A percentile compares a stretch with the other conserved stretches of the same genome.
Conservation (phyloP, 768 basidiomycete species). For the Calocybe gangraenosa region DNA sequence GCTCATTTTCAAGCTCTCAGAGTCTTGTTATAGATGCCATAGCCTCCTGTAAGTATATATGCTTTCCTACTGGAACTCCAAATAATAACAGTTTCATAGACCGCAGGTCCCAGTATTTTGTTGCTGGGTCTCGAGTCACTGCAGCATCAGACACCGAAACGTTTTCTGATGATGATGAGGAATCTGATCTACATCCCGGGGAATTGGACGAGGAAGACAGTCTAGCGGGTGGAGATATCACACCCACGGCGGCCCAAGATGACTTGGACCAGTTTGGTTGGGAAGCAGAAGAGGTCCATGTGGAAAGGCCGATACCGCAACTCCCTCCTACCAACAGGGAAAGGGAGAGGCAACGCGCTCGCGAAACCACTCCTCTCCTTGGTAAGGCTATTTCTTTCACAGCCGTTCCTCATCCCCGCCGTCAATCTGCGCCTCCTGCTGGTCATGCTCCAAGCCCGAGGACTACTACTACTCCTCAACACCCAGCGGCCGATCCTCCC, state of each 20-base stretch:
- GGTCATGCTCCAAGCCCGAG: neutral
- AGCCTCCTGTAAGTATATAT: constrained; percentile 46
- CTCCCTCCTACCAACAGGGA: neutral
- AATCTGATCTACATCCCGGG: constrained; percentile 15
- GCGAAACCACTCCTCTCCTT: constrained; percentile 30
- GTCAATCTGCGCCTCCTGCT: neutral
- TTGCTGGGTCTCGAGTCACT: constrained; percentile 56
- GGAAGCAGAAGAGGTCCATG: constrained; percentile 17
- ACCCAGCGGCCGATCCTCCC: neutral
- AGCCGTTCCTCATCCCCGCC: constrained; percentile 11
- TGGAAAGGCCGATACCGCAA: neutral
- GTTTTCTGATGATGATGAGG: constrained; percentile 37
- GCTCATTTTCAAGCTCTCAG: constrained; percentile 43
- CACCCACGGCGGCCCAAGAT: constrained; percentile 11
- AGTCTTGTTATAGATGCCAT: constrained; percentile 54
- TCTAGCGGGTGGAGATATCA: constrained; percentile 9
- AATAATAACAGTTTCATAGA: constrained; percentile 34
- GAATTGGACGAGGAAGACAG: constrained; percentile 21
- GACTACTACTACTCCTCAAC: neutral
- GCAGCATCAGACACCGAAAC: constrained; percentile 37
- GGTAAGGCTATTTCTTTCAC: constrained; percentile 29
- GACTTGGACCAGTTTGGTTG: constrained; percentile 18
- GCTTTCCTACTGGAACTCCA: neutral
- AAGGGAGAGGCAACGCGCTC: constrained; percentile 10
- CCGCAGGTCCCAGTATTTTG: constrained; percentile 63